phyloP scores from a whole-genome alignment of 805 yeast genomes.

The Naumovozyma castellii region DNA sequence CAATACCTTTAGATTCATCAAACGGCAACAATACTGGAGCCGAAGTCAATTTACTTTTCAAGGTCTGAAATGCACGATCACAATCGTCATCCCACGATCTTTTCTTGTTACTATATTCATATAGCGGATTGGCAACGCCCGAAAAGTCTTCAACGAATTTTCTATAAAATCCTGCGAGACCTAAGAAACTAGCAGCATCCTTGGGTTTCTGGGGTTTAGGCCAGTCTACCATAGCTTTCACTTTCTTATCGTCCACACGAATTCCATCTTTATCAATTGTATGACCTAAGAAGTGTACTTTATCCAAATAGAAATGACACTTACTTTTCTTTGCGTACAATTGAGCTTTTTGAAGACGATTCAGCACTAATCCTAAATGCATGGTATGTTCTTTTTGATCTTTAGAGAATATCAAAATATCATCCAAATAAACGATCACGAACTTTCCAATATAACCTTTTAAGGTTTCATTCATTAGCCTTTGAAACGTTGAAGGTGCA shows the following conservation, averaged over 20 bases:
- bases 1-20: background rate
- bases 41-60: background rate
- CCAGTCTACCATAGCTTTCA: background rate
- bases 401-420: background rate
- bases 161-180: background rate
- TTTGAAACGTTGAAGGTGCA: conserved; percentile 2
- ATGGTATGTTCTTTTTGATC: background rate
- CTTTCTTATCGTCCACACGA: background rate
- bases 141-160: background rate
- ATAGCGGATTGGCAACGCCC: background rate
- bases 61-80: background rate
- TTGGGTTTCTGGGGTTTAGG: background rate
- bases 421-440: conserved; percentile 1
- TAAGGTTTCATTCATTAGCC: background rate
- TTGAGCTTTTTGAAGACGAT: background rate
- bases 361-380: background rate
- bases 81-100: background rate
- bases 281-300: background rate
- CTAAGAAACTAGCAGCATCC: background rate
- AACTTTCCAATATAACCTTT: background rate
- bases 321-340: background rate
- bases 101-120: background rate
- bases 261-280: background rate
- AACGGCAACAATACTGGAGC: background rate
- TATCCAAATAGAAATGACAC: background rate